These are phyloP conservation scores for Nemania serpens DNA, from an alignment of 2,329 filamentous ascomycete genomes.

Conservation along the genomic window DNA sequence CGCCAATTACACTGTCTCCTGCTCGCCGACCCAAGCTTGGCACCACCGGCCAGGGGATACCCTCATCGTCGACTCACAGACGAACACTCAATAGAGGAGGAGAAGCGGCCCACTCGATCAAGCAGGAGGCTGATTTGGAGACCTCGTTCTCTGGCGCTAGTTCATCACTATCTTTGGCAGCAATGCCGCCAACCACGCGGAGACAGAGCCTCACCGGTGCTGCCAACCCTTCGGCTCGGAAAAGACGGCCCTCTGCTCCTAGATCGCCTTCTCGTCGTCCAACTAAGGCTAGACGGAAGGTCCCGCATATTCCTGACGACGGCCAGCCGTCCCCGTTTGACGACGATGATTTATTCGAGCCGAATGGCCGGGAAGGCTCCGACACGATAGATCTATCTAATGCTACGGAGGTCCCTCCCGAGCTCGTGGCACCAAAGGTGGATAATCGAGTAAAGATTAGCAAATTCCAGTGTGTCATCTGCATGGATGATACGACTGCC, in stretches of 20 bases:
- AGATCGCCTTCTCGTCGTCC: conserved; percentile 30
- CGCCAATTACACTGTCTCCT: conserved; percentile 19
- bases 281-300: conserved; percentile 35
- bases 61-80: conserved; percentile 27
- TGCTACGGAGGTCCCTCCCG: conserved; percentile 49
- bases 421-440: conserved; percentile 50
- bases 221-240: conserved; percentile 24
- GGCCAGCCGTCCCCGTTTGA: conserved; percentile 33
- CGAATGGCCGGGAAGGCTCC: conserved; percentile 27
- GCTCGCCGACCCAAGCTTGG: conserved; percentile 25
- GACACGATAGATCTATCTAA: conserved; percentile 50
- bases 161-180: conserved; percentile 23
- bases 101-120: conserved; percentile 32
- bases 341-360: conserved; percentile 31
- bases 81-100: conserved; percentile 28
- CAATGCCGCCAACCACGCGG: conserved; percentile 34
- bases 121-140: conserved; percentile 35
- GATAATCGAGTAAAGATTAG: conserved; percentile 58
- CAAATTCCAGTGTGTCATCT: conserved; percentile 68
- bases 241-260: conserved; percentile 31
- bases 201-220: conserved; percentile 17
- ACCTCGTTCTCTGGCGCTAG: conserved; percentile 29
- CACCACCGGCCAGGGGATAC: conserved; percentile 32
- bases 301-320: conserved; percentile 36
- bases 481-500: conserved; percentile 64